These are phyloP conservation scores for Podaxis rugospora DNA, from an alignment of 768 basidiomycete species.

Conservation along the genomic window DNA sequence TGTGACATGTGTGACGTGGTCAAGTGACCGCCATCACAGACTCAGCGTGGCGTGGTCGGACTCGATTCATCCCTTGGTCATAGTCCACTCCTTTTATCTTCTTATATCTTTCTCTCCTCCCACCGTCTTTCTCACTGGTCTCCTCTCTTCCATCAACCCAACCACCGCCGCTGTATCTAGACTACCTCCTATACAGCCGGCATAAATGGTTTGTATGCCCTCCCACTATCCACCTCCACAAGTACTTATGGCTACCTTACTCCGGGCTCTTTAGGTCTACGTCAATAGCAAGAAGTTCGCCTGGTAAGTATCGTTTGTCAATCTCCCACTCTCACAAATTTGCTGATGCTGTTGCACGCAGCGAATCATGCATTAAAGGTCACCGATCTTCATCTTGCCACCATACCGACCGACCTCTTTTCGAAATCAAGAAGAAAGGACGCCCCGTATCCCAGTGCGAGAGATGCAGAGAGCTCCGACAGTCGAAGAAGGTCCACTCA, in stretches of 20 bases:
- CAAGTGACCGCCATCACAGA: slow-evolving; percentile 1
- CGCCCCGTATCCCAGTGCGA: slow-evolving; percentile 88
- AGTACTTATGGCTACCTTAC: not conserved
- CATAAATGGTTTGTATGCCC: slow-evolving; percentile 11
- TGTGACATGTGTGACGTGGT: slow-evolving; percentile 4
- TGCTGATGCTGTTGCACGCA: slow-evolving; percentile 24
- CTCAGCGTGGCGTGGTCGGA: not conserved
- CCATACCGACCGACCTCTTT: slow-evolving; percentile 85
- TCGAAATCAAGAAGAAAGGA: slow-evolving; percentile 92
- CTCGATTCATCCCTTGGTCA: not conserved
- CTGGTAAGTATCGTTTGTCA: slow-evolving; percentile 42
- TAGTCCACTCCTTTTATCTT: not conserved
- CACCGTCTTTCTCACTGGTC: slow-evolving; percentile 2
- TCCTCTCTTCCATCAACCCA: not conserved
- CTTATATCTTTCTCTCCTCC: slow-evolving; percentile 1
- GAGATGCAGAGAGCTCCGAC: slow-evolving; percentile 77
- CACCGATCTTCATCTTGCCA: slow-evolving; percentile 87
- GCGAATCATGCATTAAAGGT: slow-evolving; percentile 92
- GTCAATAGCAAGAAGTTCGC: slow-evolving; percentile 75
- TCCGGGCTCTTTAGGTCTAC: slow-evolving; percentile 45
- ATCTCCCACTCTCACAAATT: not conserved
- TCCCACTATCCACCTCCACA: not conserved
- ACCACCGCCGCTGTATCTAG: not conserved
- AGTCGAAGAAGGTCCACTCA: slow-evolving; percentile 76
- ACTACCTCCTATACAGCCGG: not conserved